Conservation (phyloP, 768 basidiomycete species). For the Termitomyces sp. region DNA sequence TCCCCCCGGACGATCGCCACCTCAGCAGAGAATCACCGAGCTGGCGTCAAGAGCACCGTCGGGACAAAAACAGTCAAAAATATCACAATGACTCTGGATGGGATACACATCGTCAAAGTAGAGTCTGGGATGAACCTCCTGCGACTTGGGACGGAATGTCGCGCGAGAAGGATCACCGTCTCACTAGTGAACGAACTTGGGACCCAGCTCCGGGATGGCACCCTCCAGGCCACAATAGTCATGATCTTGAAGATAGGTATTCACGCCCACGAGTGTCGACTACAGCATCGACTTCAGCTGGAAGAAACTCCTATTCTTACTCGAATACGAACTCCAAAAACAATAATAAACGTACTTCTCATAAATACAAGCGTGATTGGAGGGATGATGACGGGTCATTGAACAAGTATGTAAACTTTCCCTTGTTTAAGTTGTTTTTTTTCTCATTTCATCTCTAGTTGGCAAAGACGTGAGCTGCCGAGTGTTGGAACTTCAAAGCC, state of each 20-base stretch:
- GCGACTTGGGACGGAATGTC: slow-evolving; percentile 19
- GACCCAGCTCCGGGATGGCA: slow-evolving; percentile 71
- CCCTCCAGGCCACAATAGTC: slow-evolving; percentile 34
- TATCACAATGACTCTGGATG: slow-evolving; percentile 48
- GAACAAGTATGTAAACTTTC: slow-evolving; percentile 57
- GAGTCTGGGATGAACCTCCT: slow-evolving; percentile 31
- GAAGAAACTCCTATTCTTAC: slow-evolving; percentile 13
- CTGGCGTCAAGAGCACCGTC: slow-evolving; percentile 33
- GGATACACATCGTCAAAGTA: slow-evolving; percentile 44
- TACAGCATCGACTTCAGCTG: slow-evolving; percentile 24
- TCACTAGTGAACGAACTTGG: slow-evolving; percentile 56
- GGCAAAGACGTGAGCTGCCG: slow-evolving; percentile 56
- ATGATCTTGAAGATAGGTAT: slow-evolving; percentile 32
- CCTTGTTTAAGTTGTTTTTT: slow-evolving; percentile 1
- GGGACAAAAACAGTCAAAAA: slow-evolving; percentile 30
- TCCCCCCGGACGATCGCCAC: slow-evolving; percentile 12
- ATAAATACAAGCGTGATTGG: slow-evolving; percentile 43
- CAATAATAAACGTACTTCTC: slow-evolving; percentile 27
- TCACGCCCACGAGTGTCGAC: slow-evolving; percentile 7
- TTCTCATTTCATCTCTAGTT: slow-evolving; percentile 32
- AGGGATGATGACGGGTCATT: slow-evolving; percentile 57
- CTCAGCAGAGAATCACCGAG: slow-evolving; percentile 23
- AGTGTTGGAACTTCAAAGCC: slow-evolving; percentile 29
- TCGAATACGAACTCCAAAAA: slow-evolving; percentile 18
- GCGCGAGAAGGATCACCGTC: slow-evolving; percentile 22